A percentile compares a stretch with the other conserved stretches of the same genome.
phyloP scores from a whole-genome alignment of 305 asterid species.

The Rubia peregrina region DNA sequence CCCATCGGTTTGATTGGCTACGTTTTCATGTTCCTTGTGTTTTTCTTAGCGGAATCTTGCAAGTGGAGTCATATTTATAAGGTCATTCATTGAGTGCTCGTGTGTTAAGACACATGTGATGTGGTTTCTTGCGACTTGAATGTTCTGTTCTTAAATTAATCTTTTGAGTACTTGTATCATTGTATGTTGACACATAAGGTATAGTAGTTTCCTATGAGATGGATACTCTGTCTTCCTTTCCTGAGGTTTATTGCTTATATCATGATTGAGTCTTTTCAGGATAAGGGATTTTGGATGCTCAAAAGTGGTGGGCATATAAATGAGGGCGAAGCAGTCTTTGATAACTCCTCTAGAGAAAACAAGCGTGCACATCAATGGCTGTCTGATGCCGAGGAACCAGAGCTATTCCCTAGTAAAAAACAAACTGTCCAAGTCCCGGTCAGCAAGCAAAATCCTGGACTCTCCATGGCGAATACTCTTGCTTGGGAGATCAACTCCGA shows the following conservation, averaged over 20 bases:
- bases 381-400: conserved; percentile 49
- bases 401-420: conserved; percentile 61
- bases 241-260: conserved; percentile 1
- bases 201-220: not conserved
- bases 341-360: conserved; percentile 52
- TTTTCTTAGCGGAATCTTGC: not conserved
- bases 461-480: conserved; percentile 34
- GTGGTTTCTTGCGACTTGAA: not conserved
- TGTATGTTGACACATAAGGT: not conserved
- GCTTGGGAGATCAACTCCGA: conserved; percentile 67
- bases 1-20: not conserved
- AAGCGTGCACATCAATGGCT: conserved; percentile 73
- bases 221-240: not conserved
- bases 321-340: conserved; percentile 53
- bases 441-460: conserved; percentile 42
- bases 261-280: conserved; percentile 38
- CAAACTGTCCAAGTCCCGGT: conserved; percentile 48
- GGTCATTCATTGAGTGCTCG: not conserved
- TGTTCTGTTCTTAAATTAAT: not conserved
- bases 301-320: conserved; percentile 51
- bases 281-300: conserved; percentile 74
- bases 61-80: not conserved
- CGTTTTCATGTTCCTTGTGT: not conserved
- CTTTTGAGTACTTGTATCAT: not conserved
- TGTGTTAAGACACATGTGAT: too few species aligned